Evolutionary conservation across 2,329 filamentous ascomycete species (phyloP).

Genomic region (Penicillium sp.): DNA sequence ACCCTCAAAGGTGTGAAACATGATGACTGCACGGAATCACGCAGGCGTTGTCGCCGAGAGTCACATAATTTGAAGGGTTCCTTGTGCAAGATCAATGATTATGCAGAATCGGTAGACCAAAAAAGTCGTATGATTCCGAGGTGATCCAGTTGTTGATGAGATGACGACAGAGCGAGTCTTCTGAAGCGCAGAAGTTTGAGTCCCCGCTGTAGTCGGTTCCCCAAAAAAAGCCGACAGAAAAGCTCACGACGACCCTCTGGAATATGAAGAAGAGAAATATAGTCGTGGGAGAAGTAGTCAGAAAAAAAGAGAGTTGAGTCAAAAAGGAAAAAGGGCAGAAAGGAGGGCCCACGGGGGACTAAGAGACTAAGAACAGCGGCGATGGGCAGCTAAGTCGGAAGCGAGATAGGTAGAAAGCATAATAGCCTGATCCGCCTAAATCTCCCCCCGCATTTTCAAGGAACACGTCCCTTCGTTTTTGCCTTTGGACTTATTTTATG

Average conservation of each 20-base stretch:
- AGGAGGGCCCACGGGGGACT: constrained; percentile 4
- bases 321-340: constrained; percentile 1
- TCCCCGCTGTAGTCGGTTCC: neutral
- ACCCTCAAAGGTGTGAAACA: constrained; percentile 48
- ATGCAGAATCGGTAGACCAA: constrained; percentile 1
- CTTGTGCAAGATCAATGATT: constrained; percentile 3
- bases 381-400: constrained; percentile 13
- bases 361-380: constrained; percentile 6
- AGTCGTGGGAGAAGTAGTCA: neutral
- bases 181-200: neutral
- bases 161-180: neutral
- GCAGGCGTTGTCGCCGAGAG: constrained; percentile 1
- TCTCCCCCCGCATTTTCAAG: constrained; percentile 25
- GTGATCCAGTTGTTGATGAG: neutral
- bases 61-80: constrained; percentile 20
- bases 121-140: constrained; percentile 1
- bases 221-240: neutral
- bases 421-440: constrained; percentile 22
- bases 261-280: neutral
- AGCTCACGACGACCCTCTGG: neutral
- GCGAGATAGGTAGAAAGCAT: constrained; percentile 8
- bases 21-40: constrained; percentile 23
- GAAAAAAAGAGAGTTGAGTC: neutral
- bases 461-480: neutral
- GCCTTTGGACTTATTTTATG: neutral